phyloP scores from a whole-genome alignment of 1,284 basidiomycete genomes.

The Trichosporon faecale region DNA sequence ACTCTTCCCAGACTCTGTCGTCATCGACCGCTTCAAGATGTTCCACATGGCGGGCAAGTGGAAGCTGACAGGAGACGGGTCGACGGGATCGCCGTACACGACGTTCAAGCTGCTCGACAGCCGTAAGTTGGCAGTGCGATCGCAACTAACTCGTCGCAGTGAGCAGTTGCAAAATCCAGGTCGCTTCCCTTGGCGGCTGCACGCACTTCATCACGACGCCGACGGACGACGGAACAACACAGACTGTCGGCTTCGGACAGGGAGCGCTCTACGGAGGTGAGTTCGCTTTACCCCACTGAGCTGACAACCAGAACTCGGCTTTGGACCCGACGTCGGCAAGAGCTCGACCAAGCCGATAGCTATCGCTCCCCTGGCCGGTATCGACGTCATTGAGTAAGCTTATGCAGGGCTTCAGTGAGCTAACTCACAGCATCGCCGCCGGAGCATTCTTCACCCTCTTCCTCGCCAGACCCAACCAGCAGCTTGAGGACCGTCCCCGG shows the following conservation, averaged over 20 bases:
- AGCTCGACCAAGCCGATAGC: constrained; percentile 79
- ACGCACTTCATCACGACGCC: constrained; percentile 77
- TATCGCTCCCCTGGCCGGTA: constrained; percentile 66
- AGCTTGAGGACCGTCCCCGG: constrained; percentile 65
- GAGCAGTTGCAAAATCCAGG: constrained; percentile 68
- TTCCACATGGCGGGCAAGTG: constrained; percentile 63
- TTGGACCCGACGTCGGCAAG: constrained; percentile 74
- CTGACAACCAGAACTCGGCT: constrained; percentile 64
- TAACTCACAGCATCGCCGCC: constrained; percentile 63
- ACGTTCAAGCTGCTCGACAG: constrained; percentile 56
- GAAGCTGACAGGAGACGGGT: constrained; percentile 90
- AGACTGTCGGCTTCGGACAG: constrained; percentile 52
- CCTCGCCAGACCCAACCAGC: constrained; percentile 66
- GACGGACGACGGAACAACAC: constrained; percentile 57
- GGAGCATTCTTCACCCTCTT: constrained; percentile 83
- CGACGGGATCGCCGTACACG: constrained; percentile 75
- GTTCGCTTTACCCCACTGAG: constrained; percentile 36
- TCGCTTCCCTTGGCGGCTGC: constrained; percentile 76
- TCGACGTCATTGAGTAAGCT: constrained; percentile 73
- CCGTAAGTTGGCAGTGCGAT: not conserved
- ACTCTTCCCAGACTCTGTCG: constrained; percentile 58
- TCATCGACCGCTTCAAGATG: constrained; percentile 77
- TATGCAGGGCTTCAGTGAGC: not conserved
- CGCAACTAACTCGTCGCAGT: not conserved
- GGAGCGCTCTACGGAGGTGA: constrained; percentile 22